Percentiles rank a stretch among this genome's conserved stretches.
These are phyloP conservation scores for Amesomyces nigricolor DNA, from an alignment of 2,329 filamentous ascomycete genomes.

Conservation along the genomic window DNA sequence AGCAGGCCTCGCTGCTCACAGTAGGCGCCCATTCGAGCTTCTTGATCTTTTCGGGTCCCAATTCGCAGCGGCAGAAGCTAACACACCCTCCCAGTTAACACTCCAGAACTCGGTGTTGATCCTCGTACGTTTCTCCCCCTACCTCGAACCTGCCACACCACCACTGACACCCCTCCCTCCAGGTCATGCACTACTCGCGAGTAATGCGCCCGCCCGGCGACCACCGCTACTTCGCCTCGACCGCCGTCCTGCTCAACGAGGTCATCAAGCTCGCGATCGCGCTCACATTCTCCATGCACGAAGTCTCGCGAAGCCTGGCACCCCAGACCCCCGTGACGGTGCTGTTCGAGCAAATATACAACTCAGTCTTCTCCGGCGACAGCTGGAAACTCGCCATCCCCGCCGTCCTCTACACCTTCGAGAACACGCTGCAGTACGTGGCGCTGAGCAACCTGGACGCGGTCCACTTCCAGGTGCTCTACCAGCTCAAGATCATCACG, in stretches of 20 bases:
- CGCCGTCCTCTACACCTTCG: constrained; percentile 79
- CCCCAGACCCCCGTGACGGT: constrained; percentile 74
- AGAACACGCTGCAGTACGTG: constrained; percentile 91
- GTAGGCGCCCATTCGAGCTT: constrained; percentile 39
- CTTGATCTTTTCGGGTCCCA: not conserved
- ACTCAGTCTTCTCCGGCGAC: constrained; percentile 78
- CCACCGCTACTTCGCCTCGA: constrained; percentile 88
- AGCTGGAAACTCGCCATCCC: constrained; percentile 94
- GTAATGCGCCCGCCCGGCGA: constrained; percentile 82
- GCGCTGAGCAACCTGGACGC: constrained; percentile 87
- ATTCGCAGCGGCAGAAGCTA: constrained; percentile 14
- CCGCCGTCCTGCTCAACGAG: constrained; percentile 90
- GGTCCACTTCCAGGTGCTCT: constrained; percentile 87
- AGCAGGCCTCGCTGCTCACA: constrained; percentile 61
- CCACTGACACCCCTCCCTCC: constrained; percentile 12
- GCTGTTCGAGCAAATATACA: constrained; percentile 73
- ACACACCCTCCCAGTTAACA: constrained; percentile 53
- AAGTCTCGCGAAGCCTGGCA: constrained; percentile 71
- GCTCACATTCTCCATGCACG: constrained; percentile 80
- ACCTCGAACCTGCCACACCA: not conserved
- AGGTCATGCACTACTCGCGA: constrained; percentile 92
- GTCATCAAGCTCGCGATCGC: constrained; percentile 84
- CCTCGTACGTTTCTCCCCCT: constrained; percentile 44
- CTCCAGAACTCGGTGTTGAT: constrained; percentile 77
- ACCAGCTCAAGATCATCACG: constrained; percentile 90